A percentile compares a stretch with the other conserved stretches of the same genome.
Evolutionary conservation across 768 basidiomycete species (phyloP).

Genomic region (Ramaria sp.): DNA sequence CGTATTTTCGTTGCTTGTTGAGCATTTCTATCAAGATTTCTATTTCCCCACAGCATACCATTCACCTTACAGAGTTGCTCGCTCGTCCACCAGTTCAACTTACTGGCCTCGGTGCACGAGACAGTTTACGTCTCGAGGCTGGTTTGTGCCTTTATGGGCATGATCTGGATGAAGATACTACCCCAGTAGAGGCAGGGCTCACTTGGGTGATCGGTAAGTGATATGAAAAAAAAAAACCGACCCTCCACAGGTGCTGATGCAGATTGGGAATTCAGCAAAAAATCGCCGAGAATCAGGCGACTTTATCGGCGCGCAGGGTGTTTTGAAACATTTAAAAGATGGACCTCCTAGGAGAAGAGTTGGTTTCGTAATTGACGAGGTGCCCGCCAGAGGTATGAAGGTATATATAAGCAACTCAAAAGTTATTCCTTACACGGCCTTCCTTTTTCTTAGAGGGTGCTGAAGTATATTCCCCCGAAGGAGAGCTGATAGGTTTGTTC

Average conservation of each 20-base stretch:
- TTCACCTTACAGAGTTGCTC: slow-evolving; percentile 55
- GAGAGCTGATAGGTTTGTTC: slow-evolving; percentile 50
- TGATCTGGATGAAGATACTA: slow-evolving; percentile 79
- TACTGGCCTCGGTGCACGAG: slow-evolving; percentile 85
- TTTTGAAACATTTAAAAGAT: slow-evolving; percentile 67
- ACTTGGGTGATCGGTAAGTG: slow-evolving; percentile 83
- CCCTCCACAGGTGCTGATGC: neutral
- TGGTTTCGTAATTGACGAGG: slow-evolving; percentile 72
- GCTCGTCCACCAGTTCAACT: slow-evolving; percentile 61
- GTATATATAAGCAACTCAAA: neutral
- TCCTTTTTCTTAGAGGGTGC: slow-evolving; percentile 51
- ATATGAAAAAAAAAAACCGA: neutral
- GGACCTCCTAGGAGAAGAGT: slow-evolving; percentile 71
- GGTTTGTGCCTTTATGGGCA: slow-evolving; percentile 96
- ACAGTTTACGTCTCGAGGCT: slow-evolving; percentile 89
- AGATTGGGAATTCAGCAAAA: slow-evolving; percentile 44
- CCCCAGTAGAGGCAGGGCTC: slow-evolving; percentile 84
- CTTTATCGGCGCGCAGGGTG: slow-evolving; percentile 72
- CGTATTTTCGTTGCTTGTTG: neutral
- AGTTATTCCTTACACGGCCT: neutral
- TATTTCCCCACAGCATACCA: slow-evolving; percentile 67
- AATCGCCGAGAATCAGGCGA: slow-evolving; percentile 56
- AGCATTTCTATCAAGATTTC: slow-evolving; percentile 52
- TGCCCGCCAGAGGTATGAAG: slow-evolving; percentile 64
- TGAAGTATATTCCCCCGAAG: slow-evolving; percentile 49